Evolutionary conservation across 2,329 filamentous ascomycete genomes (phyloP).

Genomic region (Fusarium sp.): DNA sequence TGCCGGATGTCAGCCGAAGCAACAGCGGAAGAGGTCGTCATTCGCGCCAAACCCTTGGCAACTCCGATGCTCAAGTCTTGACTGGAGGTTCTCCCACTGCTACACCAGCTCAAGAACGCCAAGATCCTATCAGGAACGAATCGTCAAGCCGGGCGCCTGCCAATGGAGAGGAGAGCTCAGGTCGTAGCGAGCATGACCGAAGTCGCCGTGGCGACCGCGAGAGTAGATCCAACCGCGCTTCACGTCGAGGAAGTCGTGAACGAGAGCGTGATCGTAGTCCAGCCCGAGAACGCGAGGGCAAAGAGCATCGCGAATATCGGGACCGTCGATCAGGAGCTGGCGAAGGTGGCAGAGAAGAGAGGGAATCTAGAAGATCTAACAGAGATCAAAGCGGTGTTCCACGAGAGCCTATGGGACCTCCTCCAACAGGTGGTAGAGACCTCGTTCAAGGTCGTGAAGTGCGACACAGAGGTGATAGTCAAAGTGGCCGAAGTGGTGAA

Average conservation of each 20-base stretch:
- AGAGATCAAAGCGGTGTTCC: slow-evolving; percentile 39
- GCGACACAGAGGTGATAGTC: slow-evolving; percentile 47
- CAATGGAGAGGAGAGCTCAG: slow-evolving; percentile 47
- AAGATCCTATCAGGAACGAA: slow-evolving; percentile 56
- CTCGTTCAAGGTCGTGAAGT: slow-evolving; percentile 46
- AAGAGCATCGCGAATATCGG: slow-evolving; percentile 58
- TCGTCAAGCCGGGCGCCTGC: slow-evolving; percentile 48
- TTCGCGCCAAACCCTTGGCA: slow-evolving; percentile 57
- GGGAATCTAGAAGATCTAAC: slow-evolving; percentile 48
- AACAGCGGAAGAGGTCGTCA: slow-evolving; percentile 50
- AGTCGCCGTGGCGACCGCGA: slow-evolving; percentile 58
- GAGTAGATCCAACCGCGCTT: slow-evolving; percentile 50
- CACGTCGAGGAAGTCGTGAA: slow-evolving; percentile 63
- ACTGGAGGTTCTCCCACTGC: slow-evolving; percentile 63
- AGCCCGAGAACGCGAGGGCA: slow-evolving; percentile 58
- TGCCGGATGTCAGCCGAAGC: slow-evolving; percentile 50
- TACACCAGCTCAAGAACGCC: slow-evolving; percentile 61
- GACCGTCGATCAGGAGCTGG: slow-evolving; percentile 54
- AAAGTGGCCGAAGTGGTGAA: slow-evolving; percentile 42
- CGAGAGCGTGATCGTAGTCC: slow-evolving; percentile 60
- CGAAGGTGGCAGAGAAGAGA: slow-evolving; percentile 49
- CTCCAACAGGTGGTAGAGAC: slow-evolving; percentile 46
- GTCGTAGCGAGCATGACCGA: slow-evolving; percentile 54
- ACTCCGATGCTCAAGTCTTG: slow-evolving; percentile 67
- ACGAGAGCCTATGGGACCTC: slow-evolving; percentile 47